A percentile compares a stretch with the other conserved stretches of the same genome.
These are phyloP conservation scores for Blastocystis sp. DNA, from an alignment of 352 stramenopile species.

Conservation along the genomic window DNA sequence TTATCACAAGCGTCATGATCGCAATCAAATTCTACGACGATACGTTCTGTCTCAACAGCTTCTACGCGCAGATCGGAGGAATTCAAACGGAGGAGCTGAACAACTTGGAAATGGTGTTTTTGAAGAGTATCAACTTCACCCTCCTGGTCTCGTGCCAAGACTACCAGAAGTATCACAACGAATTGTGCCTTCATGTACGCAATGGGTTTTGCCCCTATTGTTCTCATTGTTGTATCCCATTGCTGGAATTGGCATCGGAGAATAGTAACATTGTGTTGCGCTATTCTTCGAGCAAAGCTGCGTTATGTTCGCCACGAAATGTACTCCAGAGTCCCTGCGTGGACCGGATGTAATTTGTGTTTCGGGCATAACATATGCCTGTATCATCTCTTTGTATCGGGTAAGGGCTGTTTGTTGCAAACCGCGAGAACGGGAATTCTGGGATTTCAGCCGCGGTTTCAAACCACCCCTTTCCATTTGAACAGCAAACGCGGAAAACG, in stretches of 20 bases:
- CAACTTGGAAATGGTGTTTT: constrained; percentile 51
- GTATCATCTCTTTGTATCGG: constrained; percentile 1
- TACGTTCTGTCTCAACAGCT: constrained; percentile 22
- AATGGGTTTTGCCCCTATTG: constrained; percentile 25
- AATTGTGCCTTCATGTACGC: constrained; percentile 27
- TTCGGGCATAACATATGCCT: neutral
- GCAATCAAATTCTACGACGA: constrained; percentile 69
- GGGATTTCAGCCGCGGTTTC: neutral
- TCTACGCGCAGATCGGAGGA: constrained; percentile 56
- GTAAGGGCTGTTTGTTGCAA: constrained; percentile 18
- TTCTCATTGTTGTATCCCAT: neutral
- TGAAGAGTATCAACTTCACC: constrained; percentile 42
- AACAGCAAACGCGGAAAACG: neutral
- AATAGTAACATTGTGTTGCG: neutral
- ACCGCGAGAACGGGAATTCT: constrained; percentile 5
- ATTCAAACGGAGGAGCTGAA: constrained; percentile 39
- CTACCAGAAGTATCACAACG: constrained; percentile 65
- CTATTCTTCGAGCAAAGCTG: constrained; percentile 7
- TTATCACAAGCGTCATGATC: constrained; percentile 46
- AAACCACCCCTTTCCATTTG: neutral
- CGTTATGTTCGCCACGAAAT: neutral
- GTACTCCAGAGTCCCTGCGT: neutral
- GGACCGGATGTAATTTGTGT: neutral
- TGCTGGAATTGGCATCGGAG: neutral
- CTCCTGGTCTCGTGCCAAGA: constrained; percentile 39